Evolutionary conservation across 2,329 filamentous ascomycete genomes (phyloP).

Genomic region (Monilinia vaccinii-corymbosi): DNA sequence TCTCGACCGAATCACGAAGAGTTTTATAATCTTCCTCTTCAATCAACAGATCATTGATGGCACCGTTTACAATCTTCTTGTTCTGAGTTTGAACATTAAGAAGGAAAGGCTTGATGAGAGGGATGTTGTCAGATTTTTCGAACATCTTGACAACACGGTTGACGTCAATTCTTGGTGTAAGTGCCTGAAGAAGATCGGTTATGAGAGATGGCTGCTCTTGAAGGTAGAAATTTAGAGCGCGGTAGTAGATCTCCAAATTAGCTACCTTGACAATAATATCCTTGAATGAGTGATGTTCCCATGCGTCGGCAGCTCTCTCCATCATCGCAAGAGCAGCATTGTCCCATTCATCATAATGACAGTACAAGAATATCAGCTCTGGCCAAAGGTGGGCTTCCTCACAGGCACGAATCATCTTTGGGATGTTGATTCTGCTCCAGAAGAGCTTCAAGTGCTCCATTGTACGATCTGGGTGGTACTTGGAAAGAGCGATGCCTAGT

Average conservation of each 20-base stretch:
- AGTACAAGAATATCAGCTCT: conserved; percentile 95
- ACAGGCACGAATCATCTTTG: conserved; percentile 87
- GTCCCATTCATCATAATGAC: conserved; percentile 97
- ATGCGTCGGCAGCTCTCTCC: conserved; percentile 92
- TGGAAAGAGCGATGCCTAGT: conserved; percentile 82
- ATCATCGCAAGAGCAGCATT: conserved; percentile 96
- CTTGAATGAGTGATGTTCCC: conserved; percentile 99
- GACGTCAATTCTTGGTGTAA: conserved; percentile 92
- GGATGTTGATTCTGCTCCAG: conserved; percentile 96
- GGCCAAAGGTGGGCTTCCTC: conserved; percentile 96
- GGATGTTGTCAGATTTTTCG: conserved; percentile 95
- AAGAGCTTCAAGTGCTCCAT: conserved; percentile 99
- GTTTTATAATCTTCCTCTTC: conserved; percentile 99
- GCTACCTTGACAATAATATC: conserved; percentile 96
- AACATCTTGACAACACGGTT: conserved; percentile 99
- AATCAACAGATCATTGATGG: conserved; percentile 94
- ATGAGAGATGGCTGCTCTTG: conserved; percentile 92
- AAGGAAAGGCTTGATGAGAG: conserved; percentile 96
- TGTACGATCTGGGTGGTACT: conserved; percentile 88
- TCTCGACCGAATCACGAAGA: conserved; percentile 90
- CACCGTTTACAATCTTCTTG: conserved; percentile 96
- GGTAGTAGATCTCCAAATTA: conserved; percentile 98
- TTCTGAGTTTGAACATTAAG: conserved; percentile 94
- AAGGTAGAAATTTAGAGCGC: conserved; percentile 91
- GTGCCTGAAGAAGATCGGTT: conserved; percentile 85